phyloP scores from a whole-genome alignment of 768 basidiomycete species.

The Russula virescens region DNA sequence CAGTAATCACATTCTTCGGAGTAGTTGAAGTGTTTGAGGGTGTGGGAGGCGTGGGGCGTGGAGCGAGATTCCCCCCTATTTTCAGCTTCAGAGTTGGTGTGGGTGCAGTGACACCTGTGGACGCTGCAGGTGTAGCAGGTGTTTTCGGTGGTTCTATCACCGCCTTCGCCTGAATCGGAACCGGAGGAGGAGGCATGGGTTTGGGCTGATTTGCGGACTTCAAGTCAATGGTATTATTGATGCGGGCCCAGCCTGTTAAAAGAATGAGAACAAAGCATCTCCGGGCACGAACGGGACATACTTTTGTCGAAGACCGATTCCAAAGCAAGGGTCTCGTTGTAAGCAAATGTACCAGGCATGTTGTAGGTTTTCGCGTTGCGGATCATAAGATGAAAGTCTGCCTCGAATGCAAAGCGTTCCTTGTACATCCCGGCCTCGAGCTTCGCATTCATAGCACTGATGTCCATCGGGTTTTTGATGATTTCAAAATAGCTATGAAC shows the following conservation, averaged over 20 bases:
- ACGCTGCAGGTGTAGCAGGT: not conserved
- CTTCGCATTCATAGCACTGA: conserved; percentile 83
- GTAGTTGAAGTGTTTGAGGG: conserved; percentile 21
- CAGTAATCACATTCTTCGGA: conserved; percentile 6
- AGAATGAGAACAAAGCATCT: not conserved
- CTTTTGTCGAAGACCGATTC: conserved; percentile 84
- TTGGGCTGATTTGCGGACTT: conserved; percentile 38
- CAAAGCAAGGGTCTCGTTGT: conserved; percentile 67
- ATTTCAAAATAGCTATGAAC: conserved; percentile 77
- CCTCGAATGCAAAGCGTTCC: conserved; percentile 75
- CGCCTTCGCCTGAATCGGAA: conserved; percentile 19
- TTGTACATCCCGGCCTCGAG: conserved; percentile 82
- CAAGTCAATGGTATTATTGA: conserved; percentile 75
- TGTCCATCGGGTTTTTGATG: conserved; percentile 92
- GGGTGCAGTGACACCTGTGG: conserved; percentile 27
- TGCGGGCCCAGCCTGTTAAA: conserved; percentile 73
- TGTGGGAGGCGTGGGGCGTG: conserved; percentile 22
- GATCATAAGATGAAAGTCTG: conserved; percentile 86
- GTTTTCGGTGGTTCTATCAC: not conserved
- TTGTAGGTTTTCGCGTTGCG: conserved; percentile 87
- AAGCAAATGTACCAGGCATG: conserved; percentile 58
- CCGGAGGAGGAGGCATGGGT: conserved; percentile 21
- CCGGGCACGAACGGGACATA: conserved; percentile 34
- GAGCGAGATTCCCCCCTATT: conserved; percentile 27
- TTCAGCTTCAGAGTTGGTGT: conserved; percentile 33